Evolutionary conservation across 768 basidiomycete species (phyloP), one percentile per base, ranked within the genome.

Genomic region (Rhizopogon roseolus): DNA sequence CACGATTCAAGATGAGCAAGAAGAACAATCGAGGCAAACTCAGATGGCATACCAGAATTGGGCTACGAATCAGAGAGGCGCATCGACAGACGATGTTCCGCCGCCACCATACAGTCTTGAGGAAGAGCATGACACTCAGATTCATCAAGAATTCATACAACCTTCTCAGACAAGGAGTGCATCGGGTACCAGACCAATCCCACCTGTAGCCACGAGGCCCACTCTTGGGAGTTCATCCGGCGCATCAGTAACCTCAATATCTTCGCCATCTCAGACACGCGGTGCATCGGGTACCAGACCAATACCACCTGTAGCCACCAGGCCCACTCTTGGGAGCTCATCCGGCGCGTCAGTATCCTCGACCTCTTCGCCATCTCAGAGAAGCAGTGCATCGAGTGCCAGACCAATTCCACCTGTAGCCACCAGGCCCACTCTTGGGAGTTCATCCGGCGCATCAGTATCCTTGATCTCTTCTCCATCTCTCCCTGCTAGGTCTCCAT

Each of bases 81-180:
- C 72, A 14, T 70, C 70, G 28, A 67, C 67, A 45, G 79, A 81
- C 25, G 84, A 82, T 9, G 68, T 67, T 2, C 85, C 88, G 0
- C 87, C 89, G 1, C 86, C 86, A 9, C 86, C 88, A 17, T 90
- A 90, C 61, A 76, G 80, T 14, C 71, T 84, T 19, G 77, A 85
- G 54, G 81, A 62, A n/a, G 74, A 73, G 0, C 41, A 52, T 16
- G 28, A 52, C 0, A 25, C 56, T 4, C 53, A 52, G n/a, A 39
- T 50, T 22, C 27, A 34, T 8, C 52, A 41, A 17, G 22, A 14
- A 16, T 13, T 50, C 34, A n/a, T 5, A 22, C 41, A 40, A 16
- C 42, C 28, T 14, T 29, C 56, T 34, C 37, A 53, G 10, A 44
- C 53, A 14, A 50, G 46, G 13, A 19, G 52, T 36, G 54, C 52